Base-by-base conservation (phyloP, 345 rosid genomes). In the Theobroma cacao region DNA sequence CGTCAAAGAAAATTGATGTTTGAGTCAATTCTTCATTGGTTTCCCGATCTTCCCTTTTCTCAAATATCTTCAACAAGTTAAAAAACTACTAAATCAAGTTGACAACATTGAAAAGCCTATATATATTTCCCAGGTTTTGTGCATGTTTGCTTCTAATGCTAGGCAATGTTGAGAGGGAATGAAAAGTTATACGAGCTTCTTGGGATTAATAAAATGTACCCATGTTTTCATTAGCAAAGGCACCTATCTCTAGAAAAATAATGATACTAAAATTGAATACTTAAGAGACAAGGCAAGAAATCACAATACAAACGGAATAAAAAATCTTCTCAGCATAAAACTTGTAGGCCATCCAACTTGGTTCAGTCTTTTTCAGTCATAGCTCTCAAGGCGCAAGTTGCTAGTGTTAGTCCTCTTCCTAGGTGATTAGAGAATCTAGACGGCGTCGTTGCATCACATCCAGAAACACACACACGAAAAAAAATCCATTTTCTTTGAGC, bases 201-300 rank as follows among this genome's bases (percentile, higher is more conserved):
- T 55, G 33, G 65, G 18, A 36, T 36, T 36, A 22, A 36, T 34
- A 31, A 36, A 53, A 55, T 36, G 6, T 1, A 26, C 26, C 7
- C 22, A 22, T 56, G 18, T 52, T 28, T n/a, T 17, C 14, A 72
- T 62, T 43, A 38, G 76, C 47, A 65, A 65, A 62, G 77, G 75
- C 71, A 67, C 64, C 63, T 3, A 50, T n/a, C 48, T 15, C 10
- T 36, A 14, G n/a, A 26, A 63, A 70, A 34, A 53, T 13, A 28
- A 58, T 30, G 47, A 45, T 18, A 59, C 8, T 7, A 30, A 18
- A 45, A 41, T 31, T 38, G 14, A 45, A 50, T 30, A 40, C 52
- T 64, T 64, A 34, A 17, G 18, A 65, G 15, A 33, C 33, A 77
- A 72, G 84, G 75, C 71, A 77, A 81, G 84, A 64, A 34, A 75